Conservation (phyloP, 2,329 filamentous ascomycete genomes). For the Epichloe typhina region DNA sequence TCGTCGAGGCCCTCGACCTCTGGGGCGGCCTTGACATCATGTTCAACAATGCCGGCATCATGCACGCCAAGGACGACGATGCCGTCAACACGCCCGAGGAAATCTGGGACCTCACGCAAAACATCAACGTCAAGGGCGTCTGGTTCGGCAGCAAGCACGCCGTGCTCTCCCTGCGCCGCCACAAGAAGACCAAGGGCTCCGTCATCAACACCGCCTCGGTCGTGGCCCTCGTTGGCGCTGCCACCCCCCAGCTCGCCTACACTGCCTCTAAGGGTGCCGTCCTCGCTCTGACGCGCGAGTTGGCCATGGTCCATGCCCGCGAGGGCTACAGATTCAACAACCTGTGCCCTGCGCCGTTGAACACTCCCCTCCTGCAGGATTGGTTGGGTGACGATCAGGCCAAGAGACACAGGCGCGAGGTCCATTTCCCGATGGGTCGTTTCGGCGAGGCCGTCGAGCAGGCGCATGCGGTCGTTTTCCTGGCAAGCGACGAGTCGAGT, state of each 20-base stretch:
- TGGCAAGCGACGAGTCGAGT: slow-evolving; percentile 77
- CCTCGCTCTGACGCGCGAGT: slow-evolving; percentile 74
- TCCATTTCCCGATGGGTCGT: slow-evolving; percentile 78
- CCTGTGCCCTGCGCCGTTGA: slow-evolving; percentile 80
- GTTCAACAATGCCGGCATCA: slow-evolving; percentile 97
- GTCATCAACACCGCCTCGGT: slow-evolving; percentile 90
- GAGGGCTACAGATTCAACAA: slow-evolving; percentile 85
- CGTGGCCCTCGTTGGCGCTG: slow-evolving; percentile 74
- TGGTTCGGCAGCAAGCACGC: slow-evolving; percentile 94
- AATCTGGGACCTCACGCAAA: slow-evolving; percentile 89
- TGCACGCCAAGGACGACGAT: slow-evolving; percentile 73
- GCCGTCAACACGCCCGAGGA: slow-evolving; percentile 74
- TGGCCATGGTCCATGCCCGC: slow-evolving; percentile 83
- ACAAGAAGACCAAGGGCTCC: slow-evolving; percentile 66
- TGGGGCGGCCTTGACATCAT: slow-evolving; percentile 87
- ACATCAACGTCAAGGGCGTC: slow-evolving; percentile 96
- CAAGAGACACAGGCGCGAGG: slow-evolving; percentile 70
- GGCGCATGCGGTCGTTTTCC: slow-evolving; percentile 75
- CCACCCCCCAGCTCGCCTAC: slow-evolving; percentile 82
- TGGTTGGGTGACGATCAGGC: slow-evolving; percentile 79
- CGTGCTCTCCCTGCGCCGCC: slow-evolving; percentile 63
- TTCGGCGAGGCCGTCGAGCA: slow-evolving; percentile 94
- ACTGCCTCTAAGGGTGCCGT: slow-evolving; percentile 91
- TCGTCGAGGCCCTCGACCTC: slow-evolving; percentile 60
- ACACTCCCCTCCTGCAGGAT: slow-evolving; percentile 84